Conservation (phyloP, 1,284 basidiomycete genomes). For the Earliella scabrosa region DNA sequence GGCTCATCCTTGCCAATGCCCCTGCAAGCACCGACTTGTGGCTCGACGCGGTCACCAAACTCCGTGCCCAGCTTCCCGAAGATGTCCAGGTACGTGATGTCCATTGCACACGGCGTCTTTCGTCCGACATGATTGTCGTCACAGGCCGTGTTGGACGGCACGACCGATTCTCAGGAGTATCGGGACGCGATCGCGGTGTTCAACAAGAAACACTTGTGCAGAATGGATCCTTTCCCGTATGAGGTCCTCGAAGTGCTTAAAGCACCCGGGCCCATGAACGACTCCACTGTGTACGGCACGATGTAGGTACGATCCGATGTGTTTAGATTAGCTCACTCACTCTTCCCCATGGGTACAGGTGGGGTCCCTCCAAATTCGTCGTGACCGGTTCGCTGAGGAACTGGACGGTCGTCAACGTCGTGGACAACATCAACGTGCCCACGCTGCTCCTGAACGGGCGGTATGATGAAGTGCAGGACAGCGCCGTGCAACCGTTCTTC, state of each 20-base stretch:
- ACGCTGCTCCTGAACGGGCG: slow-evolving; percentile 37
- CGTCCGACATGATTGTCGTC: too few species aligned
- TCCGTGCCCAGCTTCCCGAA: slow-evolving; percentile 29
- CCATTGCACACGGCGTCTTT: too few species aligned
- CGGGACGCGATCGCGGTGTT: slow-evolving; percentile 30
- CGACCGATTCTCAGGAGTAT: slow-evolving; percentile 32
- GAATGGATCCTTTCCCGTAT: slow-evolving; percentile 29
- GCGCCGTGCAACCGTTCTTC: slow-evolving; percentile 31
- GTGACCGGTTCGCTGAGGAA: slow-evolving; percentile 26
- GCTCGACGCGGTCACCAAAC: slow-evolving; percentile 23
- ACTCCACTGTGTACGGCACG: slow-evolving; percentile 24
- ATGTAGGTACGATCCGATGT: slow-evolving; percentile 19
- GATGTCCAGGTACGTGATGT: slow-evolving; percentile 29
- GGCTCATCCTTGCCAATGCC: slow-evolving; percentile 35
- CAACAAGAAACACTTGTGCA: slow-evolving; percentile 30
- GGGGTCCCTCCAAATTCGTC: not conserved
- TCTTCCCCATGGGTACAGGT: not conserved
- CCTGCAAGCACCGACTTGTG: slow-evolving; percentile 33
- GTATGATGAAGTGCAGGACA: slow-evolving; percentile 33
- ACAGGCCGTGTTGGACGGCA: slow-evolving; percentile 24
- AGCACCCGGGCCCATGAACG: slow-evolving; percentile 19
- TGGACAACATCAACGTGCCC: slow-evolving; percentile 32
- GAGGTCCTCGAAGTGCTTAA: slow-evolving; percentile 21
- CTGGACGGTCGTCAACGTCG: slow-evolving; percentile 34
- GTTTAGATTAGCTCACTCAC: too few species aligned